Percentiles rank a stretch among this genome's conserved stretches.
Evolutionary conservation across 106 monocot genomes (phyloP).

Genomic region (Allium sativum): DNA sequence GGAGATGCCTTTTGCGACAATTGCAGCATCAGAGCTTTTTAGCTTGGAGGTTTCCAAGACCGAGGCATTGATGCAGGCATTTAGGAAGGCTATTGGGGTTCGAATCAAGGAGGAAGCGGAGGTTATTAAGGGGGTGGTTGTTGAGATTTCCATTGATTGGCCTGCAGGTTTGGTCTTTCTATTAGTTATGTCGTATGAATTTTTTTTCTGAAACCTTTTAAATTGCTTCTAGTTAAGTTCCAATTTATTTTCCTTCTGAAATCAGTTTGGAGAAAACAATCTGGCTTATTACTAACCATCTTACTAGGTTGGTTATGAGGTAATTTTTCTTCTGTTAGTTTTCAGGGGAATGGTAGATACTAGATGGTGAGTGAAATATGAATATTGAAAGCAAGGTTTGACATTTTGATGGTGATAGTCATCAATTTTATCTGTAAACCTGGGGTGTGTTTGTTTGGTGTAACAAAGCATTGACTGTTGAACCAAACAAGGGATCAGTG

Average conservation of each 20-base stretch:
- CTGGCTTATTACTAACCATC: too few relatives aligned
- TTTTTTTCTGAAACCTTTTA: background rate
- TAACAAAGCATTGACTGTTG: too few relatives aligned
- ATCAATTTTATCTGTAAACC: too few relatives aligned
- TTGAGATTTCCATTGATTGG: conserved; percentile 84
- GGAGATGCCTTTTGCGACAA: conserved; percentile 72
- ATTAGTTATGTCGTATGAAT: too few relatives aligned
- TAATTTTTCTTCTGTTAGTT: too few relatives aligned
- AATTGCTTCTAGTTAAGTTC: too few relatives aligned
- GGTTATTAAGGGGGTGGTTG: conserved; percentile 96
- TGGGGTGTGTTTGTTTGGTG: too few relatives aligned
- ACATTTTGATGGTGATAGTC: conserved; percentile 1
- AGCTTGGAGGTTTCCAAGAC: conserved; percentile 82
- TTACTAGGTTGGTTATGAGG: too few relatives aligned
- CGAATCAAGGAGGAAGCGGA: conserved; percentile 98
- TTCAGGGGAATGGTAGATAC: background rate
- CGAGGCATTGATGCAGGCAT: conserved; percentile 82
- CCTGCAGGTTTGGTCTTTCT: conserved; percentile 14
- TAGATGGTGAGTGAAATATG: too few relatives aligned
- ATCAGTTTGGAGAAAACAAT: too few relatives aligned
- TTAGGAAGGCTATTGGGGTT: conserved; percentile 61
- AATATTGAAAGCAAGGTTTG: background rate
- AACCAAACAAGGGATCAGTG: too few relatives aligned
- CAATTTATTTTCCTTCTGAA: too few relatives aligned
- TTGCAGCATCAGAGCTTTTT: conserved; percentile 72